Evolutionary conservation across 768 basidiomycete genomes (phyloP), one percentile per base, ranked within the genome.

Genomic region (Phanerochaete sordida): DNA sequence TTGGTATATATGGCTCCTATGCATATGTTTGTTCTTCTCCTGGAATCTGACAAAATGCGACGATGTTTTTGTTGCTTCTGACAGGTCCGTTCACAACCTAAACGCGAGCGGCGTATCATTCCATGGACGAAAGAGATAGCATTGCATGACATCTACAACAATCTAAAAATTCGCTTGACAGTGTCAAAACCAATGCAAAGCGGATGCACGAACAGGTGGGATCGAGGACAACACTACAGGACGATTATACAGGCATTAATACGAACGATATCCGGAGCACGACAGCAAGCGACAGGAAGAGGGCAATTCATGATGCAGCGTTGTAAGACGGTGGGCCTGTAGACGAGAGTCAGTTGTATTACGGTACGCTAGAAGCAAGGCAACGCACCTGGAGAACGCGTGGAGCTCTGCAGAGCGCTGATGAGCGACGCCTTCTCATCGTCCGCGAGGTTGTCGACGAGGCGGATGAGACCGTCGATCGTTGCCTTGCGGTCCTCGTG

Each of bases 401-500:
- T 70, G 7, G 80, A 67, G 65, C 74, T 84, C 69, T 88, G 87
- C 53, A 93, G 79, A 39, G 83, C 83, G 44, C 74, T 72, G 37
- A 87, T 78, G 62, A 95, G 68, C 0, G 80, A 73, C 12, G 80
- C 74, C 71, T 83, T 85, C 65, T 94, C 92, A 26, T 93, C 93
- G 24, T 84, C 82, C 0, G 84, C 81, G 60, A 95, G 79, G 37
- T 79, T 80, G 59, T 91, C 87, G n/a, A 87, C 83, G 12, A 94
- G 75, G 51, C 86, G 86, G 52, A 84, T 72, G 59, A 95, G 81
- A 35, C 91, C 86, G 61, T 87, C 85, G 61, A 95, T 72, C 1
- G 89, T 84, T 9, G 85, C 86, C 74, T 90, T 91, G 51, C 86
- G 83, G 70, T 95, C 90, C 65, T 87, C 86, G 62, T 87, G 85